These are phyloP conservation scores for Magnusiomyces ingens DNA, from an alignment of 1,139 yeast genomes.

Conservation along the genomic window DNA sequence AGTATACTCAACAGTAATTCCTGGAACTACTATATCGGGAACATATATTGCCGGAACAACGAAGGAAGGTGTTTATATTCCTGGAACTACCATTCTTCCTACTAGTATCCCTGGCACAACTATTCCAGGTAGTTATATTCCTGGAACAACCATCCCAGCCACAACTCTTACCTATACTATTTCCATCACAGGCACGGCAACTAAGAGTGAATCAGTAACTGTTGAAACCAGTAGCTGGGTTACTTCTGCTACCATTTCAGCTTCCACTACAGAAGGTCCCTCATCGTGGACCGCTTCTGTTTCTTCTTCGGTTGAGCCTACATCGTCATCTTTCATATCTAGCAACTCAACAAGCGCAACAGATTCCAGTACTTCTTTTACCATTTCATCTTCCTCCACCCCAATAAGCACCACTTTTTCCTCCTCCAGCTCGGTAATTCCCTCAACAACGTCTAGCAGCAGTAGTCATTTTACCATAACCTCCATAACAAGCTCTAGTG, in stretches of 20 bases:
- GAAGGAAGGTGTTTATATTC: slow-evolving; percentile 3
- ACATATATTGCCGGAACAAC: not conserved
- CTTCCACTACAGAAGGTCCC: too few relatives aligned
- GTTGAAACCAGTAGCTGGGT: too few relatives aligned
- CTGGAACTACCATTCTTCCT: slow-evolving; percentile 20
- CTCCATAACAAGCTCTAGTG: not conserved
- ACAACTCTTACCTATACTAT: slow-evolving; percentile 5
- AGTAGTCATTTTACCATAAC: too few relatives aligned
- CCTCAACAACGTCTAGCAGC: not conserved
- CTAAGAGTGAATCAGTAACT: not conserved
- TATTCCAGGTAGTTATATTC: slow-evolving; percentile 16
- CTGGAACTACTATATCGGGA: slow-evolving; percentile 11
- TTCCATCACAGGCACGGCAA: not conserved
- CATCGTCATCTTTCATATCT: too few relatives aligned
- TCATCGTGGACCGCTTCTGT: too few relatives aligned
- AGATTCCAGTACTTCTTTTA: not conserved
- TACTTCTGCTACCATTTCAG: too few relatives aligned
- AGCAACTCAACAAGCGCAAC: too few relatives aligned
- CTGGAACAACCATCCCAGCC: slow-evolving; percentile 16
- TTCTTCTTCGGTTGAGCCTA: too few relatives aligned
- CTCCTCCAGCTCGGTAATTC: not conserved
- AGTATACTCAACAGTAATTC: slow-evolving; percentile 18
- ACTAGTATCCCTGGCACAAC: slow-evolving; percentile 12
- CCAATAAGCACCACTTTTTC: not conserved
- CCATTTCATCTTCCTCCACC: not conserved